Percentiles rank a stretch among this genome's conserved stretches.
Conservation (phyloP, 1,139 yeast genomes). For the Taiozyma sp. region DNA sequence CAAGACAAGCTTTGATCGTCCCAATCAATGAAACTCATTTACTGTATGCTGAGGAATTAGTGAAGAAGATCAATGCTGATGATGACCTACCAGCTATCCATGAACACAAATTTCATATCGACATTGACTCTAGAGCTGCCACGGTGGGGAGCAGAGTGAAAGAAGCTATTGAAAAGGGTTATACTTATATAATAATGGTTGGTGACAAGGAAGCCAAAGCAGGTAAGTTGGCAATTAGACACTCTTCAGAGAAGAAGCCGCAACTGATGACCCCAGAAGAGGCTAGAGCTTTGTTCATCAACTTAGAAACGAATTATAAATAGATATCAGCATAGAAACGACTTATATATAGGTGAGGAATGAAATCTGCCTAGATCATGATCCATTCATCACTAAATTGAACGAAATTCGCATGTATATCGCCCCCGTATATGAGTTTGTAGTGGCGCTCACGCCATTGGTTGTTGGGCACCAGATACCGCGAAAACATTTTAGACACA, state of each 20-base stretch:
- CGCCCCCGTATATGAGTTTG: not conserved
- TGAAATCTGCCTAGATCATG: not conserved
- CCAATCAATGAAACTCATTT: slow-evolving; percentile 70
- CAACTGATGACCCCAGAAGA: slow-evolving; percentile 41
- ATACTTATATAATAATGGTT: slow-evolving; percentile 73
- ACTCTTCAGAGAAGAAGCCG: slow-evolving; percentile 51
- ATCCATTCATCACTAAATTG: not conserved
- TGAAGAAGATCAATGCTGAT: slow-evolving; percentile 24
- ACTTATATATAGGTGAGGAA: slow-evolving; percentile 28
- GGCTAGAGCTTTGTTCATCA: slow-evolving; percentile 43
- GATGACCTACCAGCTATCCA: slow-evolving; percentile 40
- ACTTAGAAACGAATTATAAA: slow-evolving; percentile 44
- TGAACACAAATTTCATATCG: slow-evolving; percentile 66
- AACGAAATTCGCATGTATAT: not conserved
- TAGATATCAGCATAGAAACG: slow-evolving; percentile 41
- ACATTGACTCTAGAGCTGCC: slow-evolving; percentile 68
- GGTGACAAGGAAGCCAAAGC: slow-evolving; percentile 80
- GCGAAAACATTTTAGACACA: not conserved
- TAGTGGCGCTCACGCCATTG: too few species aligned
- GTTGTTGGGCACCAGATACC: not conserved
- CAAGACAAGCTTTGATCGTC: slow-evolving; percentile 85
- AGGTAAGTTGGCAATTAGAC: slow-evolving; percentile 62
- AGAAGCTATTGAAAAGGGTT: slow-evolving; percentile 73
- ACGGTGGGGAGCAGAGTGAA: slow-evolving; percentile 79
- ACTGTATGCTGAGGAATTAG: slow-evolving; percentile 41